Evolutionary conservation across 495 filamentous ascomycete genomes (phyloP), one percentile per base, ranked within the genome.

Genomic region (Elasticomyces elasticus): DNA sequence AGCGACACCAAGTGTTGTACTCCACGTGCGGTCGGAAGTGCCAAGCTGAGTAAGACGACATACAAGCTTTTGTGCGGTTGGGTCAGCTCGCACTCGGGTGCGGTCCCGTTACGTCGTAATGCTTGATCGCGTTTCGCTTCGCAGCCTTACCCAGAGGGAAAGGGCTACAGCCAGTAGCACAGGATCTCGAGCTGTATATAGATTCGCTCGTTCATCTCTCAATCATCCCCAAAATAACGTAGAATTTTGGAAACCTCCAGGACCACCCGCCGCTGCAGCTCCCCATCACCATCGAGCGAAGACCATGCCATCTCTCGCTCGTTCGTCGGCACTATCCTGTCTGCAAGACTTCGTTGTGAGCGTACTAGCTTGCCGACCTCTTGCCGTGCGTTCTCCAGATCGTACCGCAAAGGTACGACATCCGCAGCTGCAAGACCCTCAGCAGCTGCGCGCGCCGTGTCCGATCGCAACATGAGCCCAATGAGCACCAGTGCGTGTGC

Each of bases 401-500:
- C 86, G 84, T 86, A 94, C 58, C 77, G 76, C 37, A 94, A 72
- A 28, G 78, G 73, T 42, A 76, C 76, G 12, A 95, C 80, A 17
- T 80, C 72, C n/a, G 67, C 66, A 9, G 79, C 74, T 26, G 83
- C 76, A 15, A 83, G 64, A 0, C 76, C 81, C 0, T 73, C 72
- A 24, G 75, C 76, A 26, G 75, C 67, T 28, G 81, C 83, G 9
- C 77, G 77, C 31, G 76, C 69, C 5, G 86, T 74, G 62, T 82
- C 75, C 2, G 72, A 74, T 4, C 72, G 72, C 0, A 95, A 69
- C 12, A 90, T 82, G 28, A 75, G 72, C 0, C 76, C 77, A 51
- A 95, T 76, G 28, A 94, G 74, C 11, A 86, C 80, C 1, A 95
- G 76, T 0, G 80, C 83, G 62, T 91, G 84, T 5, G 82, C 76